Base-by-base conservation (phyloP, 805 yeast genomes). In the Nakazawaea wyomingensis region DNA sequence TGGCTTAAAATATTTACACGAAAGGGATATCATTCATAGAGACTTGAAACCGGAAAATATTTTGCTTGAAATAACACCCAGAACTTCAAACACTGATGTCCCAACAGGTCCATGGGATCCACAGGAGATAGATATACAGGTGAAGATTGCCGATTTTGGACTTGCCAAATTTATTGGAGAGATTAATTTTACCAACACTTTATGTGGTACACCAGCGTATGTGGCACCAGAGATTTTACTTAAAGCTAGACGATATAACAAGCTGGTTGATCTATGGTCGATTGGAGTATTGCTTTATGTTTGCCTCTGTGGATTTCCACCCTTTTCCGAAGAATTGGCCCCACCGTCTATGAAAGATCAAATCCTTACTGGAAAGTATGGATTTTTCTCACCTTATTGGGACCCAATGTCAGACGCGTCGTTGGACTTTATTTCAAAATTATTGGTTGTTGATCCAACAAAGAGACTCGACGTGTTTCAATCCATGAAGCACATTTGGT, bases 31-130 rank as follows among this genome's bases (percentile, higher is more conserved):
- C 21, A 76, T 91, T 42, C 98, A 93, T 62, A 75, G 99, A 41
- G 98, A 91, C 63, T 69, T 91, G 54, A 91, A 93, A 63, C 99
- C 99, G 1, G 96, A 96, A 7, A 91, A 91, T 57, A 66, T 91
- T 29, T 69, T 91, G 36, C 66, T 49, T 63, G 78, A 72, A 47
- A 78, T 83, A 14, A 68, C 67, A 2, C 78, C 52, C 11, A 43
- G 55, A 13, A 21, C 26, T 1, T 36, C 45, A 13, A 24, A 30
- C 2, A 9, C 20, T 3, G 41, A 41, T 39, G 34, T 19, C 9
- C 59, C 52, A 36, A 55, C 56, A 3, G 78, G 78, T 1, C 82
- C 82, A 0, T 77, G 82, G 82, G 82, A 74, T 52, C 60, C 65
- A 1, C 65, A 74, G 43, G 90, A 84, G 60, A 60, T 72, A 19